Base-by-base conservation (phyloP, 306 rosid species). In the Oxytropis ochrocephala region DNA sequence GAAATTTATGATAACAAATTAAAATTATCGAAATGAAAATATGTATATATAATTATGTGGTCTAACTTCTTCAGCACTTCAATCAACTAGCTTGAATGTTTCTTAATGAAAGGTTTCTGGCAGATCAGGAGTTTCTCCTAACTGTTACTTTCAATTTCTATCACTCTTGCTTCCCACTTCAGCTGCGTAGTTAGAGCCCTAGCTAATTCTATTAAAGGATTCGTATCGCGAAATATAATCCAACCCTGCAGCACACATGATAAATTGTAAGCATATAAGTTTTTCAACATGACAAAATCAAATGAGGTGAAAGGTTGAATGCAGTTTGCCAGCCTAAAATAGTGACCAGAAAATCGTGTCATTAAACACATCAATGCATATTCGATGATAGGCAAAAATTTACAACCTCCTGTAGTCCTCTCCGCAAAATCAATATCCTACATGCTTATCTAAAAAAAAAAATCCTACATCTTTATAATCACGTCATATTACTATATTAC, bases 91-190 rank as follows among this genome's bases (percentile, higher is more conserved):
- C 24, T 85, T 75, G 97, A 82, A 67, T 80, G 95, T 80, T 82
- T 88, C 81, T 88, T 94, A 24, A 75, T 78, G 79, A 94, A 85
- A 51, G 99, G 87, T 75, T 95, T 95, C 81, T 95, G 99, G 85
- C 99, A 89, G 71, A 95, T 75, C 42, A 95, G 83, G 41, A 95
- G 90, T 82, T 79, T 87, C 82, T 95, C 92, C 11, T 91, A 91
- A 14, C 89, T 85, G 83, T 84, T 85, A 56, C 89, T 91, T 79
- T 89, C 99, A 4, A 87, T 79, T 44, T 95, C 97, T 52, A 86
- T 72, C 29, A 95, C 88, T 14, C 97, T 78, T 3, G 99, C 97
- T 32, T 95, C 99, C 99, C 99, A 95, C 70, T 91, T 91, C 75
- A 95, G 82, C 78, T 75, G 88, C 63, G 97, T 42, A 19, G 95